Evolutionary conservation across 2,329 filamentous ascomycete genomes (phyloP), one percentile per base, ranked within the genome.

Genomic region (Escovopsis sp.): DNA sequence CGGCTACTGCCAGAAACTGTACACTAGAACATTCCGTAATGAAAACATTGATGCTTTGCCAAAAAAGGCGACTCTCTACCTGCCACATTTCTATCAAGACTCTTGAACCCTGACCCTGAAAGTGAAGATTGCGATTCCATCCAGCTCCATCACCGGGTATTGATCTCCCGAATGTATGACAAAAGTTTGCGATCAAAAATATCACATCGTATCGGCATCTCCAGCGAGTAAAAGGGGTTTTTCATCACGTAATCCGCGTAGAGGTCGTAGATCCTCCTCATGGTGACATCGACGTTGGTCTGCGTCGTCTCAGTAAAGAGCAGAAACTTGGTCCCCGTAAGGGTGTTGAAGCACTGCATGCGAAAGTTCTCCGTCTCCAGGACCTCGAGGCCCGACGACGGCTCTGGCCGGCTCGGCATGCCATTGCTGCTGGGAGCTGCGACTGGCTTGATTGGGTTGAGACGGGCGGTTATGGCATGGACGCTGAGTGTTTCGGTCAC

Each of bases 241-340:
- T 96, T 98, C 86, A 95, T 96, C 52, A 98, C 91, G 60, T 85
- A 96, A 63, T 98, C 91, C 40, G 85, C 76, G 66, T 96, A 98
- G 41, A 96, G 66, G 60, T 96, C 91, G 61, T 98, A 96, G 54
- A 95, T 81, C 60, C 78, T 82, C 58, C 78, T 74, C 52, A 94
- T 80, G 37, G 89, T 82, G 11, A 77, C 72, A 54, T 96, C 91
- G 34, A 93, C 80, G 56, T 93, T 94, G 39, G 80, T 76, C 66
- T 93, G 88, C 49, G 85, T 77, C 12, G 76, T 78, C 62, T 96
- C 91, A 43, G 91, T 95, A 60, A 98, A 95, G 43, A 98, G 71
- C 34, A 98, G 66, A 60, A 98, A 98, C 63, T 98, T 98, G 45
- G 81, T 89, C 30, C 91, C 91, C 3, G 91, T 96, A 54, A 93